These are phyloP conservation scores for Chytriomyces sp. DNA, from an alignment of 192 early-diverging fungal species.

Conservation along the genomic window DNA sequence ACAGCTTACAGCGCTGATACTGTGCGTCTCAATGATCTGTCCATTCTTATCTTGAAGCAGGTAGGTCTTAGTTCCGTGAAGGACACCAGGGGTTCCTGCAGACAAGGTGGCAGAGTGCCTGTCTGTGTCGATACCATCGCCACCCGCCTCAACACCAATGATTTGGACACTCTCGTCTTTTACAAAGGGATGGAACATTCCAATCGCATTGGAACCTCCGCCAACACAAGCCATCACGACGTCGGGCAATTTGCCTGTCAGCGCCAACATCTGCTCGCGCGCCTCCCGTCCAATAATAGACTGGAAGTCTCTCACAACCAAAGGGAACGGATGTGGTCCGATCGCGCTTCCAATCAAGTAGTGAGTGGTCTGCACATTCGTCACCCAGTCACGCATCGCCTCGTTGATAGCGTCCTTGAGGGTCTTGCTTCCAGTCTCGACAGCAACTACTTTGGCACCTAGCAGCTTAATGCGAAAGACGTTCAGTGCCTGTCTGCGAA, in stretches of 20 bases:
- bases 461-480: constrained; percentile 95
- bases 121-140: constrained; percentile 84
- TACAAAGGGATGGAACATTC: constrained; percentile 95
- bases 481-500: constrained; percentile 88
- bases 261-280: constrained; percentile 77
- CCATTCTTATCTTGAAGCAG: constrained; percentile 93
- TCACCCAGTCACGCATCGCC: constrained; percentile 98
- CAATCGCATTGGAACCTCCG: constrained; percentile 96
- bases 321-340: constrained; percentile 97
- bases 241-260: constrained; percentile 85
- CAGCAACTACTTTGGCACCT: constrained; percentile 90
- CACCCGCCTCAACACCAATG: constrained; percentile 94
- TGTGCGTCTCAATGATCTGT: constrained; percentile 96
- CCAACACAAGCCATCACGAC: constrained; percentile 95
- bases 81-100: constrained; percentile 83
- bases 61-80: constrained; percentile 96
- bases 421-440: constrained; percentile 72
- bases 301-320: constrained; percentile 97
- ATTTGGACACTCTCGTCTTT: constrained; percentile 82
- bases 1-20: constrained; percentile 74
- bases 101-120: constrained; percentile 90
- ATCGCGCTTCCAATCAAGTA: constrained; percentile 97
- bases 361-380: constrained; percentile 91
- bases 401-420: constrained; percentile 99
- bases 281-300: constrained; percentile 94